A percentile compares a stretch with the other conserved stretches of the same genome.
phyloP scores from a whole-genome alignment of 2,329 filamentous ascomycete species.

The Colletotrichum trifolii region DNA sequence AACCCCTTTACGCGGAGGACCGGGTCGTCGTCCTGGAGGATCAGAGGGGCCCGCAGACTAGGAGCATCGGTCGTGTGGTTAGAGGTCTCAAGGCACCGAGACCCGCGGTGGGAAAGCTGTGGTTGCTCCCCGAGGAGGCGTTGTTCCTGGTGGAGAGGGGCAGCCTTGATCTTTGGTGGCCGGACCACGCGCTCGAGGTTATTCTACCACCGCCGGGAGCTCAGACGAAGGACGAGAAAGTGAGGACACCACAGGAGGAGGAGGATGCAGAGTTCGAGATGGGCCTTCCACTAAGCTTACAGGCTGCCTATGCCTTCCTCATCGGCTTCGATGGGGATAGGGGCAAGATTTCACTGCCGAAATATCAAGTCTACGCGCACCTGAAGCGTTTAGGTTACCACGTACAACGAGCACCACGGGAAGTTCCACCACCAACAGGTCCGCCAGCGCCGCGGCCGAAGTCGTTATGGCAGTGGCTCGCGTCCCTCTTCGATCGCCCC shows the following conservation, averaged over 20 bases:
- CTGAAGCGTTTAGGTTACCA: conserved; percentile 86
- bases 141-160: conserved; percentile 91
- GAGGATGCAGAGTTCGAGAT: conserved; percentile 64
- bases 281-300: conserved; percentile 87
- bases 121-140: conserved; percentile 92
- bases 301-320: conserved; percentile 88
- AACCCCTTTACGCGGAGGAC: conserved; percentile 53
- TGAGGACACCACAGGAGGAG: conserved; percentile 37
- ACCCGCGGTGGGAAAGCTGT: conserved; percentile 72
- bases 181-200: conserved; percentile 62
- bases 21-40: conserved; percentile 76
- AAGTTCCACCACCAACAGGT: neutral
- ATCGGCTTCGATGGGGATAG: conserved; percentile 75
- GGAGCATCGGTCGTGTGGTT: conserved; percentile 77
- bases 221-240: conserved; percentile 40
- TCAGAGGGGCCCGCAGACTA: conserved; percentile 77
- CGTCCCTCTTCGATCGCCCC: conserved; percentile 55
- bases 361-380: conserved; percentile 89
- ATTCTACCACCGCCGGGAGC: conserved; percentile 51
- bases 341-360: conserved; percentile 75
- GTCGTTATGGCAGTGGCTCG: conserved; percentile 64
- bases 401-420: conserved; percentile 73
- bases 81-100: conserved; percentile 64
- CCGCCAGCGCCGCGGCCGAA: conserved; percentile 37
- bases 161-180: conserved; percentile 89